Base-by-base conservation (phyloP, 257 asterid genomes). In the Buddleja alternifolia region DNA sequence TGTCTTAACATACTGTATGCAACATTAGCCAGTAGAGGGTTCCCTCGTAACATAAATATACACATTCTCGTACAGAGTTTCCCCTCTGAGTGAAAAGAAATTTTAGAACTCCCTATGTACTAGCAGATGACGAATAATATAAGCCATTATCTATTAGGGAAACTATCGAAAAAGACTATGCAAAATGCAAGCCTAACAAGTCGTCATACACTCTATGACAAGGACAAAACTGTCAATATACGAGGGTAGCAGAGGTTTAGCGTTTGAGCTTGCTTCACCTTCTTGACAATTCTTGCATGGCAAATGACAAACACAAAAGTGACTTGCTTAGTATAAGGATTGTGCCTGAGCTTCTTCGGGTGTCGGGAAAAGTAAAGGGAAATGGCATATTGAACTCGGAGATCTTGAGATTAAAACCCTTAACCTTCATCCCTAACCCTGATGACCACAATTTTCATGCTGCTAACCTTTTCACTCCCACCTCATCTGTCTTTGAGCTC, bases 401-500 rank as follows among this genome's bases (percentile, higher is more conserved):
- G n/a, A n/a, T n/a, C n/a, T n/a, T n/a, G n/a, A n/a, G n/a, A n/a
- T n/a, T n/a, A n/a, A n/a, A n/a, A n/a, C n/a, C n/a, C n/a, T n/a
- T n/a, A n/a, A n/a, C n/a, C n/a, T n/a, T n/a, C n/a, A n/a, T n/a
- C n/a, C n/a, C n/a, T n/a, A n/a, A n/a, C n/a, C n/a, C n/a, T n/a
- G n/a, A n/a, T n/a, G n/a, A n/a, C n/a, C n/a, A n/a, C n/a, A n/a
- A n/a, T 68, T 45, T 66, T 86, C 81, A 84, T 52, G 75, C 81
- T 14, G 88, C 85, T 48, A 78, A 75, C 73, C 75, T 77, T 72
- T 70, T 73, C 32, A 71, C 67, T 50, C 85, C 78, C 75, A 81
- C 76, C 81, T 77, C 90, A 58, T 78, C 86, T 17, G 84, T 78
- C 82, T 79, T 86, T 82, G 86, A 81, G 86, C 87, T 84, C 77